phyloP scores from a whole-genome alignment of 2,329 filamentous ascomycete species.

The Claviceps fusiformis region DNA sequence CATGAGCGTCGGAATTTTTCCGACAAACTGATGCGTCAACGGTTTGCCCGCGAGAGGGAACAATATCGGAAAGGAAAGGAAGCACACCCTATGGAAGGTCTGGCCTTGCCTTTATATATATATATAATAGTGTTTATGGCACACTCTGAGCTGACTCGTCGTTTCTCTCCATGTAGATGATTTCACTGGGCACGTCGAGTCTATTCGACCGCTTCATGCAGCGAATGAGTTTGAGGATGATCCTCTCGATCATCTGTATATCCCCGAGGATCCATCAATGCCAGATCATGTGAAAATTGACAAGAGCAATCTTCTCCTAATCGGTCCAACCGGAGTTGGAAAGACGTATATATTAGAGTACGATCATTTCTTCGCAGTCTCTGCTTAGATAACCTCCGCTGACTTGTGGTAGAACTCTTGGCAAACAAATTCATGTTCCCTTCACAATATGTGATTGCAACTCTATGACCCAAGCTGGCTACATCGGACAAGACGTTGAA shows the following conservation, averaged over 20 bases:
- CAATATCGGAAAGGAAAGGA: conserved; percentile 39
- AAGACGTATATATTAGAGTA: conserved; percentile 86
- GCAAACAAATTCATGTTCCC: conserved; percentile 84
- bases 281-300: conserved; percentile 59
- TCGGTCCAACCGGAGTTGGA: conserved; percentile 87
- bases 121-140: background rate
- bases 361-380: conserved; percentile 10
- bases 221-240: conserved; percentile 17
- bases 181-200: conserved; percentile 37
- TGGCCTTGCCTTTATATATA: conserved; percentile 14
- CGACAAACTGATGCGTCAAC: conserved; percentile 58
- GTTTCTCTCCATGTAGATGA: conserved; percentile 35
- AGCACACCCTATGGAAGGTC: conserved; percentile 69
- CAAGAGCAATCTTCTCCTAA: conserved; percentile 85
- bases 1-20: conserved; percentile 41
- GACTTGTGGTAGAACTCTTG: conserved; percentile 56
- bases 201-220: conserved; percentile 28
- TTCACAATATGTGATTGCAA: conserved; percentile 95
- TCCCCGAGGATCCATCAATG: conserved; percentile 30
- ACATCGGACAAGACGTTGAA: conserved; percentile 97
- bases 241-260: conserved; percentile 30
- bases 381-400: conserved; percentile 6
- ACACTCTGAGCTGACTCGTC: conserved; percentile 13
- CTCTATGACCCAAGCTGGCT: conserved; percentile 88
- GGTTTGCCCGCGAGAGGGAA: conserved; percentile 54